These are phyloP conservation scores for Xylaria sp. DNA, from an alignment of 495 filamentous ascomycete genomes.

Conservation along the genomic window DNA sequence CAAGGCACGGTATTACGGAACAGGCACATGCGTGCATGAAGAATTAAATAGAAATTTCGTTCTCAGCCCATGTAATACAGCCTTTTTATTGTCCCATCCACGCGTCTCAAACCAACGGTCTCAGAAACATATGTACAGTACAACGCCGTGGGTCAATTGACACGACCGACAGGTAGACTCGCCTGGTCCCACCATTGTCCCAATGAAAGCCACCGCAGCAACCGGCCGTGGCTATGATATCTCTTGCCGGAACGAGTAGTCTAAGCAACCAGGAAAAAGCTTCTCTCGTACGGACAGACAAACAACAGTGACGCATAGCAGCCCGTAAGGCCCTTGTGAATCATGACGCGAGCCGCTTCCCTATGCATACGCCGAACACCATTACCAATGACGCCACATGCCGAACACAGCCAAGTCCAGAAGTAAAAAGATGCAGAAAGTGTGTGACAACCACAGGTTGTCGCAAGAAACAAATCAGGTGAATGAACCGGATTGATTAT, in stretches of 20 bases:
- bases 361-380: slow-evolving; percentile 30
- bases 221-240: neutral
- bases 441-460: slow-evolving; percentile 18
- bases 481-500: slow-evolving; percentile 6
- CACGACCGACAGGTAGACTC: slow-evolving; percentile 2
- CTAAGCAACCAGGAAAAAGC: slow-evolving; percentile 1
- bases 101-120: slow-evolving; percentile 20
- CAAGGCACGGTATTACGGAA: neutral
- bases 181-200: slow-evolving; percentile 16
- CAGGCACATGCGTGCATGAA: neutral
- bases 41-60: neutral
- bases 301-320: slow-evolving; percentile 7
- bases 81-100: slow-evolving; percentile 22
- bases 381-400: slow-evolving; percentile 26
- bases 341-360: slow-evolving; percentile 26
- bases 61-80: slow-evolving; percentile 4
- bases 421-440: slow-evolving; percentile 21
- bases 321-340: slow-evolving; percentile 18
- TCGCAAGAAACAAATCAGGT: slow-evolving; percentile 13
- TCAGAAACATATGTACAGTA: slow-evolving; percentile 26
- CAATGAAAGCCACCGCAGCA: slow-evolving; percentile 24
- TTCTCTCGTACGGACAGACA: slow-evolving; percentile 13
- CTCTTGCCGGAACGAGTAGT: slow-evolving; percentile 5
- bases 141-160: slow-evolving; percentile 13
- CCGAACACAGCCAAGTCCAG: slow-evolving; percentile 23